Percentiles rank a stretch among this genome's conserved stretches.
Conservation (phyloP, 148 eudicot genomes). For the Heliosperma pusillum region DNA sequence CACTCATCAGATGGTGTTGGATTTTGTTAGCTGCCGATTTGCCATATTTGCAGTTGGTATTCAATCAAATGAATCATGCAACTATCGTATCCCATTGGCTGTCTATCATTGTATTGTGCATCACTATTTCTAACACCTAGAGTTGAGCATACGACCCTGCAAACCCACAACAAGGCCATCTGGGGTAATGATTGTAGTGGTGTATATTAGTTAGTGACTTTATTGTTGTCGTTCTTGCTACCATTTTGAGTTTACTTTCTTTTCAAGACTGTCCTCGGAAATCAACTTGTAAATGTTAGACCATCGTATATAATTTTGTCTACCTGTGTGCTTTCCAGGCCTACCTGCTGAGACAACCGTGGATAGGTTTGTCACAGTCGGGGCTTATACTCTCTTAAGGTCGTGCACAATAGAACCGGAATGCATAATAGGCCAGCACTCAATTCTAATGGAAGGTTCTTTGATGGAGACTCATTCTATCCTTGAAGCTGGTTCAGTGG, state of each 20-base stretch:
- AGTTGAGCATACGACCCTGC: too few relatives aligned
- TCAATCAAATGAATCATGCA: not conserved
- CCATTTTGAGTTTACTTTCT: too few relatives aligned
- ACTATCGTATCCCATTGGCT: too few relatives aligned
- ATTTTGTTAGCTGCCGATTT: not conserved
- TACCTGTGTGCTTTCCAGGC: constrained; percentile 41
- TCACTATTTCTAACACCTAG: too few relatives aligned
- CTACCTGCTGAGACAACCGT: constrained; percentile 87
- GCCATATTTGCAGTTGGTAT: not conserved
- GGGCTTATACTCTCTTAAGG: constrained; percentile 80
- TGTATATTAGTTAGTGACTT: too few relatives aligned
- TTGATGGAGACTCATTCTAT: constrained; percentile 92
- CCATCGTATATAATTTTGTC: not conserved
- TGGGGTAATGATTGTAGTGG: too few relatives aligned
- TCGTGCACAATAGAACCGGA: constrained; percentile 99
- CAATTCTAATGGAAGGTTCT: constrained; percentile 97
- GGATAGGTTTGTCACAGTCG: constrained; percentile 85
- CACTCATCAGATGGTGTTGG: not conserved
- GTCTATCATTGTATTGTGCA: too few relatives aligned
- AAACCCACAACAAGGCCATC: too few relatives aligned
- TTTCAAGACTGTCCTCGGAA: too few relatives aligned
- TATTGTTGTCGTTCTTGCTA: too few relatives aligned
- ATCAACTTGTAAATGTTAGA: not conserved
- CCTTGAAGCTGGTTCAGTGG: constrained; percentile 95
- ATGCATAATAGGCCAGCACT: constrained; percentile 92